Evolutionary conservation across 176 grass and related monocot genomes (phyloP).

Genomic region (Alopecurus myosuroides): DNA sequence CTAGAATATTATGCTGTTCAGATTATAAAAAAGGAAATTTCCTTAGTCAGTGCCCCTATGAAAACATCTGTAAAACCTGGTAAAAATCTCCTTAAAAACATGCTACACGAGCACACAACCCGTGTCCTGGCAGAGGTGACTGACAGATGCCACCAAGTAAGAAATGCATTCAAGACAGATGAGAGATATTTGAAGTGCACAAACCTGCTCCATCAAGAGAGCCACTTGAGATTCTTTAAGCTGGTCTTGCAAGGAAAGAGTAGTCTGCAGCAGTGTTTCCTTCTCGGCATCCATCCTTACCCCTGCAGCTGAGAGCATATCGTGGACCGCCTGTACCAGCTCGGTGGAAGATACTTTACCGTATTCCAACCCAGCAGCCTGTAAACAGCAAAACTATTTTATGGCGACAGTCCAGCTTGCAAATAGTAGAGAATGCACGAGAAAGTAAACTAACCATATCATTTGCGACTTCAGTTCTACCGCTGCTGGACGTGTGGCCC

Average conservation of each 20-base stretch:
- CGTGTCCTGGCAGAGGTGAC: background rate
- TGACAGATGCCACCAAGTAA: background rate
- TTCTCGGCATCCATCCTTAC: conserved; percentile 89
- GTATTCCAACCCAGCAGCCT: conserved; percentile 54
- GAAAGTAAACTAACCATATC: conserved; percentile 50
- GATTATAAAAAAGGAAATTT: background rate
- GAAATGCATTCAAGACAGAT: conserved; percentile 13
- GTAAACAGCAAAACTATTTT: conserved; percentile 15
- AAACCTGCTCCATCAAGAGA: conserved; percentile 92
- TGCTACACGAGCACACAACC: background rate
- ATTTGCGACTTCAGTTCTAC: conserved; percentile 23
- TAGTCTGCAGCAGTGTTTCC: conserved; percentile 73
- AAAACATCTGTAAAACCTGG: background rate
- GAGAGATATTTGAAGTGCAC: conserved; percentile 11
- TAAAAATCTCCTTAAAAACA: background rate
- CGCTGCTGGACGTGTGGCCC: conserved; percentile 33
- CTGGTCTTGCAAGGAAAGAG: conserved; percentile 81
- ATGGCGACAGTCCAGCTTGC: background rate
- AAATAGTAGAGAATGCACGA: conserved; percentile 9
- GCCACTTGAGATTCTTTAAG: conserved; percentile 97
- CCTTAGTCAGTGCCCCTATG: background rate
- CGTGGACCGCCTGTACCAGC: conserved; percentile 86
- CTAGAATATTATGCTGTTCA: background rate
- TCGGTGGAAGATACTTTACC: conserved; percentile 77
- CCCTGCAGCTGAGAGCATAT: conserved; percentile 88